These are phyloP conservation scores for Pichia sp. DNA, from an alignment of 1,139 yeast species.

Conservation along the genomic window DNA sequence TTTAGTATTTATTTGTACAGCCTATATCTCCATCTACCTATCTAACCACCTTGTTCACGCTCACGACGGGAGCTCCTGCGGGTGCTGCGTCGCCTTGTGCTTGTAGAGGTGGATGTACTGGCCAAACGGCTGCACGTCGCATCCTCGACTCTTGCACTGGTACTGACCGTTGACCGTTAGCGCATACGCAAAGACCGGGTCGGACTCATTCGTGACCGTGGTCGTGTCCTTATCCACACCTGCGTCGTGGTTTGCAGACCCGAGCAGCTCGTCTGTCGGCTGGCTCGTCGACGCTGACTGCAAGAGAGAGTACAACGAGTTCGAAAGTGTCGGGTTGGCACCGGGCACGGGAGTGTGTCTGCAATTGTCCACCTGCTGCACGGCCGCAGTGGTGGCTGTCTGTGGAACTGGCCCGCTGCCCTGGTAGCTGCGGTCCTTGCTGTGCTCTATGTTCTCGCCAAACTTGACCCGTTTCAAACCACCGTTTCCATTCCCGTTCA, in stretches of 20 bases:
- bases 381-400: neutral
- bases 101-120: constrained; percentile 11
- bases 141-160: constrained; percentile 4
- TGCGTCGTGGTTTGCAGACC: neutral
- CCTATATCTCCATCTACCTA: neutral
- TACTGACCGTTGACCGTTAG: constrained; percentile 1
- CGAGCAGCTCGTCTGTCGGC: neutral
- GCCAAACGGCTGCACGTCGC: constrained; percentile 1
- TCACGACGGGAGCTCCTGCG: constrained; percentile 8
- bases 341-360: neutral
- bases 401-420: neutral
- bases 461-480: neutral
- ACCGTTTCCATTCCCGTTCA: neutral
- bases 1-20: neutral
- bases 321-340: neutral
- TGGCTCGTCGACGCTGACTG: neutral
- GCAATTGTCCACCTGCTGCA: neutral
- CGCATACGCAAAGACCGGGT: constrained; percentile 4
- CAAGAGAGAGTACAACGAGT: neutral
- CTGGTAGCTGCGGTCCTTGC: neutral
- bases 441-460: neutral
- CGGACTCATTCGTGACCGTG: neutral
- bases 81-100: constrained; percentile 10
- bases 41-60: neutral
- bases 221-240: neutral